Evolutionary conservation across 768 basidiomycete species (phyloP).

Genomic region (Xanthoconium stramineum): DNA sequence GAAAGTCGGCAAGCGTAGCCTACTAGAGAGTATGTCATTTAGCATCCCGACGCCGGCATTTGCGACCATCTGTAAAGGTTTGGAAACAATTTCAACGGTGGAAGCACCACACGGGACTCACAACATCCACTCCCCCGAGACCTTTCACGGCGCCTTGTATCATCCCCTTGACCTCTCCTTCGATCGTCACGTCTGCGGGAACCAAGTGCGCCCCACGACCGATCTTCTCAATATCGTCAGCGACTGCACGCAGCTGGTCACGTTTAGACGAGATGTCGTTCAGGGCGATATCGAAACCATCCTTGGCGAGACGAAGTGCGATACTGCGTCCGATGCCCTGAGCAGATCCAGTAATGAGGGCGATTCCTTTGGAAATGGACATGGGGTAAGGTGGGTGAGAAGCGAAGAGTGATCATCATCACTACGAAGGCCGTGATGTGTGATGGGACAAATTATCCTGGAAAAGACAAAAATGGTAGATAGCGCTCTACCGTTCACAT

Average conservation of each 20-base stretch:
- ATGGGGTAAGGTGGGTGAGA: slow-evolving; percentile 3
- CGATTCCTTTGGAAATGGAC: slow-evolving; percentile 28
- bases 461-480: no score
- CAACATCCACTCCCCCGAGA: slow-evolving; percentile 48
- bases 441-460: no score
- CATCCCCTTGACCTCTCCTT: slow-evolving; percentile 41
- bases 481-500: background rate
- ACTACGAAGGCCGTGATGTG: no score
- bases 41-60: slow-evolving; percentile 17
- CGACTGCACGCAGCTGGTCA: slow-evolving; percentile 28
- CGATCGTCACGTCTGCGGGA: slow-evolving; percentile 40
- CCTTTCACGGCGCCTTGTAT: slow-evolving; percentile 28
- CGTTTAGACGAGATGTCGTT: slow-evolving; percentile 31
- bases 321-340: slow-evolving; percentile 30
- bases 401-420: no score
- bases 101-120: slow-evolving; percentile 20
- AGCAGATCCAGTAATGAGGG: slow-evolving; percentile 36
- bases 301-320: slow-evolving; percentile 32
- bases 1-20: background rate
- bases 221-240: slow-evolving; percentile 25
- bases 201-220: slow-evolving; percentile 28
- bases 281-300: slow-evolving; percentile 31
- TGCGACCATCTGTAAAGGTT: slow-evolving; percentile 24
- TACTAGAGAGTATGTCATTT: slow-evolving; percentile 1
- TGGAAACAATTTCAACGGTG: background rate